phyloP scores from a whole-genome alignment of 2,329 filamentous ascomycete species.

The Teratosphaeria zuluensis region DNA sequence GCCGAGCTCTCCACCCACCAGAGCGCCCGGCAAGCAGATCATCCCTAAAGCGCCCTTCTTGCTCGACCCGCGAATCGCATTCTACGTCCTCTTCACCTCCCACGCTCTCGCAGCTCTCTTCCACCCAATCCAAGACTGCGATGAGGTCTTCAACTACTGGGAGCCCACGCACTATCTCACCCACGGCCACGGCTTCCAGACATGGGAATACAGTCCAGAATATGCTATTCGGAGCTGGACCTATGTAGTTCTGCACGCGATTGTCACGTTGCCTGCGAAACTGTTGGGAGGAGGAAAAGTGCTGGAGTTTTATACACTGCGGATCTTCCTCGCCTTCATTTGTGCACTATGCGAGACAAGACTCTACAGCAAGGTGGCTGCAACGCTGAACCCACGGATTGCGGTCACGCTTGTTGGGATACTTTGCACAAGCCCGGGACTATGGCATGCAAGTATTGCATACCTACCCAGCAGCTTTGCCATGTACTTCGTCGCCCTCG shows the following conservation, averaged over 20 bases:
- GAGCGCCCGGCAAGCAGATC: background rate
- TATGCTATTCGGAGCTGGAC: conserved; percentile 94
- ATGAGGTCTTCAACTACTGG: conserved; percentile 99
- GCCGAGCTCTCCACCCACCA: background rate
- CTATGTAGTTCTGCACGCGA: conserved; percentile 72
- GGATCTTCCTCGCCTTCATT: conserved; percentile 60
- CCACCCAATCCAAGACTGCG: conserved; percentile 92
- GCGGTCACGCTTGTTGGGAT: conserved; percentile 75
- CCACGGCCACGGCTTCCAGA: conserved; percentile 88
- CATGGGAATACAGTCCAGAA: conserved; percentile 96
- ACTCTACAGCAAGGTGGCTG: conserved; percentile 67
- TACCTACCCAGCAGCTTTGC: conserved; percentile 91
- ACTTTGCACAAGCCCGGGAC: conserved; percentile 71
- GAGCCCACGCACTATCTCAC: conserved; percentile 90
- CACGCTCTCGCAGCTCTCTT: conserved; percentile 69
- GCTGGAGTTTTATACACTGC: conserved; percentile 77
- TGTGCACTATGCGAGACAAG: conserved; percentile 78
- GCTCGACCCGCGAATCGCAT: conserved; percentile 58
- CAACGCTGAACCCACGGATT: conserved; percentile 69
- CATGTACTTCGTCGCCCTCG: conserved; percentile 88
- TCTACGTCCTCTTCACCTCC: conserved; percentile 68
- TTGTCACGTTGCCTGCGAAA: conserved; percentile 57
- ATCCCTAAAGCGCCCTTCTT: conserved; percentile 7
- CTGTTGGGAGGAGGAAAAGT: conserved; percentile 40
- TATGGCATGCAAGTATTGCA: conserved; percentile 82